phyloP scores from a whole-genome alignment of 2,329 filamentous ascomycete genomes.

The Daldinia eschscholtzii region DNA sequence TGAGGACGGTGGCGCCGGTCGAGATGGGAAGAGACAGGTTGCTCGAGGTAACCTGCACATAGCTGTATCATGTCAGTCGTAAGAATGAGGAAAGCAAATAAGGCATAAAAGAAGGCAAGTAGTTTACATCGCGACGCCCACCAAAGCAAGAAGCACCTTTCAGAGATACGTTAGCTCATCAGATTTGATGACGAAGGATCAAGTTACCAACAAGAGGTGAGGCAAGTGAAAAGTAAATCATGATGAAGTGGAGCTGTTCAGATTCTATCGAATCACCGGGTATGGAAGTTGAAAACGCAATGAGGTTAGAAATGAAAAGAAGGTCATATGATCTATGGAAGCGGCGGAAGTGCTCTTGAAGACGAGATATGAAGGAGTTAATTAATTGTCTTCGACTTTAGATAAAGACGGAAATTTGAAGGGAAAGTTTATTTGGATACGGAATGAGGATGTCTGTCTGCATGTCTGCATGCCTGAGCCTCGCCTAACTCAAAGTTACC shows the following conservation, averaged over 20 bases:
- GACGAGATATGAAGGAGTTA: neutral
- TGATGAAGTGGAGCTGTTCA: constrained; percentile 1
- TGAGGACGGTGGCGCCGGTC: constrained; percentile 48
- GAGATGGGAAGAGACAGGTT: constrained; percentile 50
- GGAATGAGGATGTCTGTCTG: neutral
- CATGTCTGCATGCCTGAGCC: neutral
- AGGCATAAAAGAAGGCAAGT: neutral
- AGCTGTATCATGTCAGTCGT: constrained; percentile 41
- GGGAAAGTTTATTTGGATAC: neutral
- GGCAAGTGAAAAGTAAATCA: constrained; percentile 22
- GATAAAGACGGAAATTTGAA: neutral
- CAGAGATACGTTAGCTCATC: constrained; percentile 15
- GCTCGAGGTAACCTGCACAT: constrained; percentile 50
- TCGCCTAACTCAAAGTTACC: neutral
- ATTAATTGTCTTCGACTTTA: neutral
- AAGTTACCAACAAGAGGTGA: constrained; percentile 22
- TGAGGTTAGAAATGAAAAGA: neutral
- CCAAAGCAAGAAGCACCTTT: constrained; percentile 34
- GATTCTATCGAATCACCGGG: neutral
- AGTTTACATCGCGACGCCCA: constrained; percentile 40
- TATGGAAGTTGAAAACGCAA: neutral
- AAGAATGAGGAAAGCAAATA: neutral
- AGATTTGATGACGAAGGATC: neutral
- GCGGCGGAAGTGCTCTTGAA: neutral
- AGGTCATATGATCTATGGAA: neutral